Percentiles rank a stretch among this genome's conserved stretches.
Evolutionary conservation across 768 basidiomycete genomes (phyloP).

Genomic region (Pulveroboletus sp.): DNA sequence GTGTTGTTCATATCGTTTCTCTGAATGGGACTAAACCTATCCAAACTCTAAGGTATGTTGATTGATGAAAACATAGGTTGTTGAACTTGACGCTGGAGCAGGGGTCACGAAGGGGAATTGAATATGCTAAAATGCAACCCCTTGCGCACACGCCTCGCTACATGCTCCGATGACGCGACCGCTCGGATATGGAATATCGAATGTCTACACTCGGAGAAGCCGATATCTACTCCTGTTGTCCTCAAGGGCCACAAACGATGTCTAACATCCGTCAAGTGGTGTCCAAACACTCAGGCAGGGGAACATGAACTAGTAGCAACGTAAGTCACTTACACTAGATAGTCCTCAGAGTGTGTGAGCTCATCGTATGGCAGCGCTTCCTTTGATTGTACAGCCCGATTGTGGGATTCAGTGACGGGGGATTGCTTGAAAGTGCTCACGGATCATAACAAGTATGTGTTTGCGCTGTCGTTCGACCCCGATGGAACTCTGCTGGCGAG

Average conservation of each 20-base stretch:
- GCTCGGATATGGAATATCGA: constrained; percentile 75
- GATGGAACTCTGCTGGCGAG: constrained; percentile 70
- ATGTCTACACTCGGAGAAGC: constrained; percentile 35
- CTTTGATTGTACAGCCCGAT: constrained; percentile 74
- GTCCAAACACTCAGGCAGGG: constrained; percentile 46
- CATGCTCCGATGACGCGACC: constrained; percentile 80
- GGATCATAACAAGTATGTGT: constrained; percentile 72
- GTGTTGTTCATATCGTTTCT: constrained; percentile 57
- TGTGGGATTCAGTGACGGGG: constrained; percentile 83
- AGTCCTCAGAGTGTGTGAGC: neutral
- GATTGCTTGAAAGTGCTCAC: constrained; percentile 68
- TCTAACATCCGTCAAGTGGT: constrained; percentile 71
- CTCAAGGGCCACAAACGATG: constrained; percentile 65
- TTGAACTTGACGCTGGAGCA: constrained; percentile 25
- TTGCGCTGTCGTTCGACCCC: constrained; percentile 73
- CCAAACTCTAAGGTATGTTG: constrained; percentile 58
- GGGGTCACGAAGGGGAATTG: constrained; percentile 74
- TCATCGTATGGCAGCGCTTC: constrained; percentile 51
- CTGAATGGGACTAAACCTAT: constrained; percentile 53
- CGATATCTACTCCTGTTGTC: constrained; percentile 26
- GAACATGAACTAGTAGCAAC: constrained; percentile 68
- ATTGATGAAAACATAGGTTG: neutral
- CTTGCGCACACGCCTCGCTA: constrained; percentile 64
- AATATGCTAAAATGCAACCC: constrained; percentile 75
- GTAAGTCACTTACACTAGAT: constrained; percentile 41